Evolutionary conservation across 148 eudicot genomes (phyloP).

Genomic region (Silene latifolia): DNA sequence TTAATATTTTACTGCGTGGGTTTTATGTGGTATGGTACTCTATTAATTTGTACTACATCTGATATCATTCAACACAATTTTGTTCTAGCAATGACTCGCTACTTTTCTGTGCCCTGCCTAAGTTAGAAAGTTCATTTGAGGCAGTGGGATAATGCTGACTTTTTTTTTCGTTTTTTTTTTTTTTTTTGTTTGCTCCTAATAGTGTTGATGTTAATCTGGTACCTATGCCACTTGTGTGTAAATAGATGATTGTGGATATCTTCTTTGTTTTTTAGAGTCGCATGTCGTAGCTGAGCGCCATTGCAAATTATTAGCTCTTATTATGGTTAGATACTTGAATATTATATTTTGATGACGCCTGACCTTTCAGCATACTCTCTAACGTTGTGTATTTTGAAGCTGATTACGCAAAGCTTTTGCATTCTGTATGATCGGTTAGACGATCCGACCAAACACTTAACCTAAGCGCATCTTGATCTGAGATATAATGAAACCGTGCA

Average conservation of each 20-base stretch:
- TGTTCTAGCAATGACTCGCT: background rate
- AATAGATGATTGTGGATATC: background rate
- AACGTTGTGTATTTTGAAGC: background rate
- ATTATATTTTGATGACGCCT: background rate
- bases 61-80: background rate
- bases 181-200: no score
- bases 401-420: background rate
- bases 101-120: background rate
- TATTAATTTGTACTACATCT: background rate
- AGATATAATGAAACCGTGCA: background rate
- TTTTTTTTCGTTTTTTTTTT: no score
- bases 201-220: background rate
- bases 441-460: background rate
- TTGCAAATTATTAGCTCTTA: background rate
- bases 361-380: background rate
- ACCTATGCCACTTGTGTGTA: background rate
- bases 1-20: conserved; percentile 73
- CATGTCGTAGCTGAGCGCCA: background rate
- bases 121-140: background rate
- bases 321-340: background rate
- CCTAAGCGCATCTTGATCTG: background rate
- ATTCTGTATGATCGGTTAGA: background rate
- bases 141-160: background rate
- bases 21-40: conserved; percentile 66
- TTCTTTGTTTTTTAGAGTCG: background rate